A percentile compares a stretch with the other conserved stretches of the same genome.
Conservation (phyloP, 2,329 filamentous ascomycete species). For the Trichoderma brevicompactum region DNA sequence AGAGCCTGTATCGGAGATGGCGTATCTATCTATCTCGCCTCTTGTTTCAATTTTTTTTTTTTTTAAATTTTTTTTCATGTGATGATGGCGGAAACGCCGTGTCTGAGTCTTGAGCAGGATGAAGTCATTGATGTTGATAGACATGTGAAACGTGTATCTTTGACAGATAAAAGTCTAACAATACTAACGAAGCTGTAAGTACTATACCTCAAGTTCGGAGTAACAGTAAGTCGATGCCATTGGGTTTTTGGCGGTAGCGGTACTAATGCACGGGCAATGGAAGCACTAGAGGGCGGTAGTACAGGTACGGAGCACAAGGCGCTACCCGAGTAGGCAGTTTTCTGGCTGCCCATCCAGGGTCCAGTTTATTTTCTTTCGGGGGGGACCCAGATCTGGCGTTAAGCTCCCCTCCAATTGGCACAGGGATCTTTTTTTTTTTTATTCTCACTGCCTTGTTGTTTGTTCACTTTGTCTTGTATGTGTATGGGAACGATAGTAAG, state of each 20-base stretch:
- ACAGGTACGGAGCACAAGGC: no score
- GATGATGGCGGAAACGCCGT: neutral
- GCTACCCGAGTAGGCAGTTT: no score
- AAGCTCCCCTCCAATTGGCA: conserved; percentile 23
- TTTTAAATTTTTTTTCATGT: neutral
- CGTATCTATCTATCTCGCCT: neutral
- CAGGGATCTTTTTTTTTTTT: neutral
- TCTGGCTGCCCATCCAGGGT: conserved; percentile 6
- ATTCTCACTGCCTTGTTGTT: neutral
- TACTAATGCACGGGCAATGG: no score
- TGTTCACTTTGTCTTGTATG: neutral
- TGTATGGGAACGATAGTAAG: no score
- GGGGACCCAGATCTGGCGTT: conserved; percentile 22
- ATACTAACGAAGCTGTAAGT: no score
- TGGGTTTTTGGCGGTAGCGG: no score
- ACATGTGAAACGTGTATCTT: no score
- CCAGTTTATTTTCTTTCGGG: conserved; percentile 7
- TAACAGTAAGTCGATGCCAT: no score
- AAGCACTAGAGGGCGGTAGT: no score
- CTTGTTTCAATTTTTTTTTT: neutral
- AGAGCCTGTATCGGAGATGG: conserved; percentile 1
- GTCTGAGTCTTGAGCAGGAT: neutral
- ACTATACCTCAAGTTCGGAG: no score
- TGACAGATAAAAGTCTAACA: no score
- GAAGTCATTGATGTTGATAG: no score